These are phyloP conservation scores for Didymella sp. DNA, from an alignment of 2,329 filamentous ascomycete genomes.

Conservation along the genomic window DNA sequence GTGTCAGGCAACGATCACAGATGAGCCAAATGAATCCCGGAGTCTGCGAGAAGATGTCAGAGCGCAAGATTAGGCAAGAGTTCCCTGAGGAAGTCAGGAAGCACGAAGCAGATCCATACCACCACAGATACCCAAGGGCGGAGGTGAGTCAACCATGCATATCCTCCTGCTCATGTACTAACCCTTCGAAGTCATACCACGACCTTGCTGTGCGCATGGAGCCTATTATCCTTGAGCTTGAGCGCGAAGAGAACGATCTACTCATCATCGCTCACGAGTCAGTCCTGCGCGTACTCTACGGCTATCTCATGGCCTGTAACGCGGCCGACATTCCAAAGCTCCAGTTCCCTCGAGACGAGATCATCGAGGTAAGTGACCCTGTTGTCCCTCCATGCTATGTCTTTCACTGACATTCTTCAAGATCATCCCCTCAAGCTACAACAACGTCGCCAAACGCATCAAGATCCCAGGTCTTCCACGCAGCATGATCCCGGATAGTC, in stretches of 20 bases:
- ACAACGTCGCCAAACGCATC: constrained; percentile 92
- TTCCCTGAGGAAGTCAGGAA: constrained; percentile 92
- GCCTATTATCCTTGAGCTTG: constrained; percentile 95
- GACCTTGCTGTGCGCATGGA: constrained; percentile 97
- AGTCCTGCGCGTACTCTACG: constrained; percentile 94
- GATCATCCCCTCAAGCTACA: constrained; percentile 96
- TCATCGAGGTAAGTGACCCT: constrained; percentile 74
- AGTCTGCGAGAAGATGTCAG: constrained; percentile 92
- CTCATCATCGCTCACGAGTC: constrained; percentile 98
- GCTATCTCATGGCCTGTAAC: constrained; percentile 98
- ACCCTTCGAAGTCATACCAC: constrained; percentile 79
- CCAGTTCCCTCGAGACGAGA: constrained; percentile 93
- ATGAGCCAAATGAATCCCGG: constrained; percentile 98
- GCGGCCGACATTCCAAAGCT: constrained; percentile 92
- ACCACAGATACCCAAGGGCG: constrained; percentile 92
- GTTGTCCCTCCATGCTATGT: background rate
- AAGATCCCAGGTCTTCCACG: constrained; percentile 74
- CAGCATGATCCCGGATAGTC: constrained; percentile 75
- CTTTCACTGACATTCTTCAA: constrained; percentile 36
- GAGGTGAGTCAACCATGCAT: constrained; percentile 66
- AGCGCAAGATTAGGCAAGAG: constrained; percentile 76
- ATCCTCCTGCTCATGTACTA: constrained; percentile 18
- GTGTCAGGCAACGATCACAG: constrained; percentile 88
- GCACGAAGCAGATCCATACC: constrained; percentile 93
- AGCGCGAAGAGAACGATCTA: constrained; percentile 96